phyloP scores from a whole-genome alignment of 2,329 filamentous ascomycete species.

The Aspergillus unguis region DNA sequence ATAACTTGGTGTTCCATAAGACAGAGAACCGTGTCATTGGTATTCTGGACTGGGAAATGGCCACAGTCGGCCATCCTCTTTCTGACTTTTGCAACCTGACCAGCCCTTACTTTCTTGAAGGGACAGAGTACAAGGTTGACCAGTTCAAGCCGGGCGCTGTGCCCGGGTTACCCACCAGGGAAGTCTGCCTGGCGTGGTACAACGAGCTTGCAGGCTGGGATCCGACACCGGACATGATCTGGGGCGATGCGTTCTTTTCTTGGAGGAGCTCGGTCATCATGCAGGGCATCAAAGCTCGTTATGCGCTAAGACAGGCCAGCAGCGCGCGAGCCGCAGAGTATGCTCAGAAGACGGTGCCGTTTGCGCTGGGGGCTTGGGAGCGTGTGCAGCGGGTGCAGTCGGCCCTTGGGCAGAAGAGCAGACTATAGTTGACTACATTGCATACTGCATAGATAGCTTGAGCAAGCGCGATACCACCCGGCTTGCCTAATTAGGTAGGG shows the following conservation, averaged over 20 bases:
- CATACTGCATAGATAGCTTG: neutral
- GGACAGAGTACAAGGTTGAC: constrained; percentile 35
- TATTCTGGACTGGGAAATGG: constrained; percentile 98
- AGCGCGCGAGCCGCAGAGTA: constrained; percentile 76
- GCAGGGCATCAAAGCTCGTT: constrained; percentile 91
- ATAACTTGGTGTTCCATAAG: constrained; percentile 85
- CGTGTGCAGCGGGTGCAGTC: constrained; percentile 57
- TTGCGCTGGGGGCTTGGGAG: constrained; percentile 76
- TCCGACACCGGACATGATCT: constrained; percentile 55
- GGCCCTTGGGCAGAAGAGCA: constrained; percentile 36
- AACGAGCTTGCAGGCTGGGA: constrained; percentile 67
- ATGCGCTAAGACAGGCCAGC: constrained; percentile 82
- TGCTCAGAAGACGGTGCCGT: constrained; percentile 63
- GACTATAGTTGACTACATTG: constrained; percentile 36
- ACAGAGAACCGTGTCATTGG: constrained; percentile 85
- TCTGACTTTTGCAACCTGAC: constrained; percentile 82
- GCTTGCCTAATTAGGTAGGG: neutral
- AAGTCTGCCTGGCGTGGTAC: constrained; percentile 65
- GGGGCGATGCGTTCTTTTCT: constrained; percentile 62
- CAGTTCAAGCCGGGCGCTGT: constrained; percentile 61
- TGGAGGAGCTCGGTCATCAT: constrained; percentile 60
- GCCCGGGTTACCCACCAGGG: constrained; percentile 62
- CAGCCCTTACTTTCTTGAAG: constrained; percentile 38
- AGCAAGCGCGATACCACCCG: neutral
- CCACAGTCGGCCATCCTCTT: constrained; percentile 91